Evolutionary conservation across 2,329 filamentous ascomycete species (phyloP).

Genomic region (Polychaeton citri): DNA sequence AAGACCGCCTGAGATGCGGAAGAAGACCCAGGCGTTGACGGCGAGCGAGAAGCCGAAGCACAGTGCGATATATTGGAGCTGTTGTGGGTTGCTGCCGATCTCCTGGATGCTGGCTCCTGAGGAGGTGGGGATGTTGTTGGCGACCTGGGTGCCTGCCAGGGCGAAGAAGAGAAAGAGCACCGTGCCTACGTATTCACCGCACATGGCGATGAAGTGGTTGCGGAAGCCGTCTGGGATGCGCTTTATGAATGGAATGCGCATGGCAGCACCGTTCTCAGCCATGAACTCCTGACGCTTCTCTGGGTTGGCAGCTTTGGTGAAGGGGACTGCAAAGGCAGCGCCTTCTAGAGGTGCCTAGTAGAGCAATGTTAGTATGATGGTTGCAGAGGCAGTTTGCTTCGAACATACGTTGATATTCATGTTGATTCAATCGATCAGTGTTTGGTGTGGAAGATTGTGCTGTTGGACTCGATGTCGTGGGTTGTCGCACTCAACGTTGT

Average conservation of each 20-base stretch:
- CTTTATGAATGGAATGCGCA: constrained; percentile 15
- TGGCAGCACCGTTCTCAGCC: constrained; percentile 8
- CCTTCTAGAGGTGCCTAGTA: constrained; percentile 11
- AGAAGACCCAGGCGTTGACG: constrained; percentile 29
- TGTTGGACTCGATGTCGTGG: too few relatives aligned
- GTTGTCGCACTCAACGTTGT: too few relatives aligned
- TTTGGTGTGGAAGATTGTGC: too few relatives aligned
- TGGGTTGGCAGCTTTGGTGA: constrained; percentile 18
- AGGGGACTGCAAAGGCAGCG: constrained; percentile 16
- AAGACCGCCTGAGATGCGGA: constrained; percentile 22
- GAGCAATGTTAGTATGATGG: background rate
- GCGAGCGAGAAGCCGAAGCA: constrained; percentile 28
- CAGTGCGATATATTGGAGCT: constrained; percentile 26
- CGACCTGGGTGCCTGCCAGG: constrained; percentile 31
- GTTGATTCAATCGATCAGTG: too few relatives aligned
- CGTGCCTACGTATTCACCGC: constrained; percentile 30
- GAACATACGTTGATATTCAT: constrained; percentile 1
- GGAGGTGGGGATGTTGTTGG: constrained; percentile 23
- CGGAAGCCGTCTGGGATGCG: constrained; percentile 15
- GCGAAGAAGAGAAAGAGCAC: constrained; percentile 34
- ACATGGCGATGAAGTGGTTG: constrained; percentile 19
- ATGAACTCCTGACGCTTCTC: constrained; percentile 8
- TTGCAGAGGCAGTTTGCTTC: background rate
- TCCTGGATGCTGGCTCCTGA: constrained; percentile 11
- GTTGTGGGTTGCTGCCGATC: constrained; percentile 20